These are phyloP conservation scores for Mimosa pudica DNA, from an alignment of 306 rosid genomes.

Conservation along the genomic window DNA sequence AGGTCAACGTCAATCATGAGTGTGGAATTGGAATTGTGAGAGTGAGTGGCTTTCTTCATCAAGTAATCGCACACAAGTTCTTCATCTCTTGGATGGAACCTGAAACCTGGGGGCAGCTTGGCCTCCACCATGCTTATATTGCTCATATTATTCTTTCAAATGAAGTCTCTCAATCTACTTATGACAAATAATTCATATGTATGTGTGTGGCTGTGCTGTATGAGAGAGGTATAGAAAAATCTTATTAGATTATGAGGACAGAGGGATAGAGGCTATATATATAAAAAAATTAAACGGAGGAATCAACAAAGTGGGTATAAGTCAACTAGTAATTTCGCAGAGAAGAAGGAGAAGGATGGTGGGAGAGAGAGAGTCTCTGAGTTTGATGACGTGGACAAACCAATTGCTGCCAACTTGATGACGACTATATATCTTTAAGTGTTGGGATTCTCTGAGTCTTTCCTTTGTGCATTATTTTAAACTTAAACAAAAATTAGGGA, in stretches of 20 bases:
- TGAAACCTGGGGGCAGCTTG: conserved; percentile 84
- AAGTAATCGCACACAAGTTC: conserved; percentile 88
- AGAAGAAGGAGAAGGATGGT: background rate
- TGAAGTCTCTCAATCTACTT: background rate
- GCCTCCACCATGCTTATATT: conserved; percentile 88
- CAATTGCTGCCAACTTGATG: conserved; percentile 44
- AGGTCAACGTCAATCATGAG: conserved; percentile 91
- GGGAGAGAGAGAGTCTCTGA: background rate
- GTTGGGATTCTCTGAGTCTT: background rate
- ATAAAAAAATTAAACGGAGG: conserved; percentile 39
- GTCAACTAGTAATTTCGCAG: conserved; percentile 61
- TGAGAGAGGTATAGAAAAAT: conserved; percentile 7
- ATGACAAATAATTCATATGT: background rate
- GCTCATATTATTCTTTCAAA: conserved; percentile 43
- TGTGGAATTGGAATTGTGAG: conserved; percentile 42
- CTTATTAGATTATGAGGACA: conserved; percentile 19
- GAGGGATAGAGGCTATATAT: conserved; percentile 22
- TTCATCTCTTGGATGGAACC: conserved; percentile 95
- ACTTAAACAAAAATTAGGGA: background rate
- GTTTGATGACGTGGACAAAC: conserved; percentile 56
- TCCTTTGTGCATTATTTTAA: background rate
- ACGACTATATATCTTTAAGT: conserved; percentile 33
- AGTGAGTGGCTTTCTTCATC: conserved; percentile 61
- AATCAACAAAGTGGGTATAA: conserved; percentile 26
- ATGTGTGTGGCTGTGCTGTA: background rate